Evolutionary conservation across 345 rosid genomes (phyloP), one percentile per base, ranked within the genome.

Genomic region (Corymbia maculata): DNA sequence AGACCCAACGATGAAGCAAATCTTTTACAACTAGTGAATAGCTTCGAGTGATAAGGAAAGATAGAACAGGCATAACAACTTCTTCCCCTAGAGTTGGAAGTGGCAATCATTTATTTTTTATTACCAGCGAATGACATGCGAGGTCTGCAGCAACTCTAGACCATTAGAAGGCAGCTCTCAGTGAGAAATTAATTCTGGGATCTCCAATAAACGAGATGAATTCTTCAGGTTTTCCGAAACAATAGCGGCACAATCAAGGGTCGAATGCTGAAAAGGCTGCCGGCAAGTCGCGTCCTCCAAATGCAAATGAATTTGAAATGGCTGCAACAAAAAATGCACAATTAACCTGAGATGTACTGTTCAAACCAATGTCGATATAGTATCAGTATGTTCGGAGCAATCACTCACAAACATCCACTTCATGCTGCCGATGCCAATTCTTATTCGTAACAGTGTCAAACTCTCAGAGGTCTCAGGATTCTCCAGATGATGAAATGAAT

Each of bases 381-480:
- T 22, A 16, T 12, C 51, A 47, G 12, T 57, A 44, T 13, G 21
- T 55, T 9, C 42, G 1, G 52, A 42, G 24, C 26, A 68, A 50
- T 51, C 59, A 52, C 89, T 17, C 86, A 88, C 89, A 68, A 36
- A 85, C 89, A 88, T 88, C 66, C 61, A 85, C 89, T 88, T 36
- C 85, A 6, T 88, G 85, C n/a, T 50, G 87, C 87, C 52, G 85
- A 36, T 11, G 68, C 68, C 32, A 26, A 26, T 88, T 85, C 51
- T 47, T 66, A 51, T 85, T 88, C 6, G 87, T 49, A 59, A 88
- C 85, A 59, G 87, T 85, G 80, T 88, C 70, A 3, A 88, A 88
- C n/a, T 51, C 87, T n/a, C 30, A 21, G 85, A 64, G 61, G 89
- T 51, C 89, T 88, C 87, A 2, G 51, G 87, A 66, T 88, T 88